Conservation (phyloP, 2,329 filamentous ascomycete species). For the Triangularia setosa region DNA sequence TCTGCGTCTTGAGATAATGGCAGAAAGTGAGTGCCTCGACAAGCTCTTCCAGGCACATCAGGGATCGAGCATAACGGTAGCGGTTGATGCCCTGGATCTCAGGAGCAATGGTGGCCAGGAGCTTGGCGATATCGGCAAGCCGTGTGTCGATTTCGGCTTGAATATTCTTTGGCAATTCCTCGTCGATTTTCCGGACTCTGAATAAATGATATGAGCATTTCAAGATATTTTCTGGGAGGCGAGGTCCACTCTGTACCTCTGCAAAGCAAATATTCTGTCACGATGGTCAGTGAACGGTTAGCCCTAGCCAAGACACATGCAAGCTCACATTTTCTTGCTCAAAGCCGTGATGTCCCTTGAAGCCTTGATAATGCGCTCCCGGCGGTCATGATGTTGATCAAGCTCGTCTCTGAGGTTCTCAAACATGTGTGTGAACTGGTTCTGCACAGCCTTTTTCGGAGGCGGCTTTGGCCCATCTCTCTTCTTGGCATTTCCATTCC, state of each 20-base stretch:
- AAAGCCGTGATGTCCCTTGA: conserved; percentile 88
- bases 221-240: not conserved
- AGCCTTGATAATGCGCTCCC: conserved; percentile 84
- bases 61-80: conserved; percentile 73
- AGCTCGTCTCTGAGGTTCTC: conserved; percentile 80
- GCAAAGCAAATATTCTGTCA: conserved; percentile 76
- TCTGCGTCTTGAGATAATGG: conserved; percentile 78
- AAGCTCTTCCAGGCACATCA: conserved; percentile 88
- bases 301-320: not conserved
- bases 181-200: conserved; percentile 61
- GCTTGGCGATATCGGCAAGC: conserved; percentile 64
- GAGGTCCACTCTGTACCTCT: conserved; percentile 53
- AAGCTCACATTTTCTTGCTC: conserved; percentile 88
- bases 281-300: conserved; percentile 6
- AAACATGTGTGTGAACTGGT: conserved; percentile 70
- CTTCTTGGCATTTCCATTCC: conserved; percentile 48
- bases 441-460: conserved; percentile 35
- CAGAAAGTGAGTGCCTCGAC: conserved; percentile 88
- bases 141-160: conserved; percentile 66
- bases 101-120: conserved; percentile 62
- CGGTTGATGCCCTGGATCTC: conserved; percentile 78
- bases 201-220: not conserved
- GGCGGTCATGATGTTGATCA: conserved; percentile 89
- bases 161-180: conserved; percentile 64
- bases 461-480: conserved; percentile 24